These are phyloP conservation scores for Stemphylium lycopersici DNA, from an alignment of 2,329 filamentous ascomycete species.

Conservation along the genomic window DNA sequence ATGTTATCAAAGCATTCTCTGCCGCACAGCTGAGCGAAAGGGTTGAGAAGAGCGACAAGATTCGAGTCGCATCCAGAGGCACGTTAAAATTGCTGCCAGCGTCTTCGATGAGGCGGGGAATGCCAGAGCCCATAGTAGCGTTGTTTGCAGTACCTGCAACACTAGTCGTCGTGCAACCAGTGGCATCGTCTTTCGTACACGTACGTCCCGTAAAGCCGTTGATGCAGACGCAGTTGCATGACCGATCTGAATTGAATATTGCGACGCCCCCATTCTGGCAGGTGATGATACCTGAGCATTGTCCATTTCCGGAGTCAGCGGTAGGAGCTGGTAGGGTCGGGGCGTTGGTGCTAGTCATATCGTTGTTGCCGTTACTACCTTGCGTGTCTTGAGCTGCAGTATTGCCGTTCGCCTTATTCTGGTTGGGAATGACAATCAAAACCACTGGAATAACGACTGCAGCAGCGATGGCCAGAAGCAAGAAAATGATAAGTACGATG, in stretches of 20 bases:
- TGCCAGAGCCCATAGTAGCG: constrained; percentile 79
- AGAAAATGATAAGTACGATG: constrained; percentile 66
- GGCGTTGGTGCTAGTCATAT: constrained; percentile 27
- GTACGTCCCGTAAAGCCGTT: constrained; percentile 79
- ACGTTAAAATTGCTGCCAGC: constrained; percentile 75
- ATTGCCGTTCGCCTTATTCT: constrained; percentile 41
- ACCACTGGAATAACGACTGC: constrained; percentile 80
- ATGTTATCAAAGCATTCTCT: constrained; percentile 87
- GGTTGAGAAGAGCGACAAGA: constrained; percentile 77
- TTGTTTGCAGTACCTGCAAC: constrained; percentile 50
- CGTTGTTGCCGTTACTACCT: constrained; percentile 23
- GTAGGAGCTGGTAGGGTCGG: constrained; percentile 30
- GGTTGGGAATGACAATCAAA: constrained; percentile 64
- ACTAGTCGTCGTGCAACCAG: constrained; percentile 61
- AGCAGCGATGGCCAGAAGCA: constrained; percentile 75
- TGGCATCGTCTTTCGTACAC: constrained; percentile 59
- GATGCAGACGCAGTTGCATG: constrained; percentile 85
- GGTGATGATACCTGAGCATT: constrained; percentile 65
- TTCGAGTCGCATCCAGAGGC: constrained; percentile 69
- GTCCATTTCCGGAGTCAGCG: constrained; percentile 20
- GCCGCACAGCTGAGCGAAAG: constrained; percentile 79
- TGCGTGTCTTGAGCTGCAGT: constrained; percentile 26
- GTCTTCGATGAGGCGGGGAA: constrained; percentile 74
- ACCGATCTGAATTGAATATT: constrained; percentile 65
- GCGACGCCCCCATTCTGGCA: constrained; percentile 85